Conservation (phyloP, 495 filamentous ascomycete species). For the Xylaria longipes region DNA sequence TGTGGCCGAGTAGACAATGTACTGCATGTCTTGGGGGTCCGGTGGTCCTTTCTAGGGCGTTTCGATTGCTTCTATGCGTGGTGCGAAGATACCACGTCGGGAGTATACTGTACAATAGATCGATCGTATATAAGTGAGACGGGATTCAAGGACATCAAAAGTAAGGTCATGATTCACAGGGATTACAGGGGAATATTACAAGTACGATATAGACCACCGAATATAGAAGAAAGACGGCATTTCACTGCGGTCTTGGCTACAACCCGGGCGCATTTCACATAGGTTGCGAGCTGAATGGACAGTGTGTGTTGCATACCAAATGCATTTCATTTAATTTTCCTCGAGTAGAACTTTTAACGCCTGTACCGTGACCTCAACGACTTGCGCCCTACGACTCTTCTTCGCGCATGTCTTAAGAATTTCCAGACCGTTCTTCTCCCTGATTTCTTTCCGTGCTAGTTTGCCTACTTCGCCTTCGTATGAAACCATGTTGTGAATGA, state of each 20-base stretch:
- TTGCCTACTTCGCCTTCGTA: constrained; percentile 59
- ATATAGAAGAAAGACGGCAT: neutral
- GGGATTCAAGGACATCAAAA: neutral
- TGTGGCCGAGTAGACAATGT: neutral
- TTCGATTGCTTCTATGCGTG: neutral
- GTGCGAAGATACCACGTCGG: neutral
- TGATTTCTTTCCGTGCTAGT: constrained; percentile 53
- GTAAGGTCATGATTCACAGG: neutral
- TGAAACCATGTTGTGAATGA: constrained; percentile 67
- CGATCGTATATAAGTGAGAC: neutral
- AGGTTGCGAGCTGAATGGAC: neutral
- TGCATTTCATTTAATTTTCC: constrained; percentile 31
- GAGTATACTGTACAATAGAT: neutral
- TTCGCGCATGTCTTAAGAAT: constrained; percentile 67
- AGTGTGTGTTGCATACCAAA: neutral
- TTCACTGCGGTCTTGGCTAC: neutral
- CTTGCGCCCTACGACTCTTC: constrained; percentile 65
- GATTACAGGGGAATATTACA: neutral
- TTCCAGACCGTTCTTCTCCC: constrained; percentile 61
- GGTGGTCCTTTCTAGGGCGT: neutral
- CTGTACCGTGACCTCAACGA: constrained; percentile 68
- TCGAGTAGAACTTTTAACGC: constrained; percentile 66
- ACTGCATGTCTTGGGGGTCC: neutral
- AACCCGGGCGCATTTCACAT: neutral
- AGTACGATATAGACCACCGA: neutral